Conservation (phyloP, 2,329 filamentous ascomycete genomes). For the Trichoderma brevicompactum region DNA sequence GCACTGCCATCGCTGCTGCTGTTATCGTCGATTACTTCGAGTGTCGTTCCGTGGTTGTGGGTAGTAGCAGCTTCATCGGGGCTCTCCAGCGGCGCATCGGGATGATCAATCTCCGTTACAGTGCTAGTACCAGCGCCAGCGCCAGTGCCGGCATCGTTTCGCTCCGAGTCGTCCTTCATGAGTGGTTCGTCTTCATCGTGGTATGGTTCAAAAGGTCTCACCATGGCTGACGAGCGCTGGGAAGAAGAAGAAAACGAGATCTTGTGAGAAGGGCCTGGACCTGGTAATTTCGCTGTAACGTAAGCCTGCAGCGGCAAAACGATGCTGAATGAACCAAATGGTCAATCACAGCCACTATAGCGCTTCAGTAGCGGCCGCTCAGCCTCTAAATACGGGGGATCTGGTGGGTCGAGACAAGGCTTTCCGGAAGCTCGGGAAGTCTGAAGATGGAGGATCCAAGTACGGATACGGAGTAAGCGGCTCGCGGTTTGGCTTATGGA, state of each 20-base stretch:
- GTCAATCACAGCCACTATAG: constrained; percentile 12
- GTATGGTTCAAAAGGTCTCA: constrained; percentile 37
- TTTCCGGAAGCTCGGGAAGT: constrained; percentile 24
- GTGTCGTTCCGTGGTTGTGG: constrained; percentile 30
- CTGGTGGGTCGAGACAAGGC: constrained; percentile 16
- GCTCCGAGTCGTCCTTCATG: constrained; percentile 44
- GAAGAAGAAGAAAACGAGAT: background rate
- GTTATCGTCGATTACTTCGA: constrained; percentile 51
- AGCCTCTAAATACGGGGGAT: constrained; percentile 26
- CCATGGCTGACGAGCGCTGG: constrained; percentile 36
- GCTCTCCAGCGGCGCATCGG: constrained; percentile 49
- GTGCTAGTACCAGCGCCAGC: constrained; percentile 32
- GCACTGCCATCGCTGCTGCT: constrained; percentile 40
- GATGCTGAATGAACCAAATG: background rate
- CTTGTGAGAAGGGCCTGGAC: background rate
- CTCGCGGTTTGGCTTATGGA: constrained; percentile 14
- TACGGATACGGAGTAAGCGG: constrained; percentile 15
- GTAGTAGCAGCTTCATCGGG: constrained; percentile 30
- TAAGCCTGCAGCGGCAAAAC: constrained; percentile 15
- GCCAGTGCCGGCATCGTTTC: constrained; percentile 36
- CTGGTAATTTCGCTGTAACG: constrained; percentile 8
- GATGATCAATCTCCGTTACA: constrained; percentile 39
- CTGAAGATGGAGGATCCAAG: constrained; percentile 1
- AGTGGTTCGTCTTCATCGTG: constrained; percentile 47
- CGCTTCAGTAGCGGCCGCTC: constrained; percentile 8